phyloP scores from a whole-genome alignment of 1,284 basidiomycete genomes.

The Boletus smithii region DNA sequence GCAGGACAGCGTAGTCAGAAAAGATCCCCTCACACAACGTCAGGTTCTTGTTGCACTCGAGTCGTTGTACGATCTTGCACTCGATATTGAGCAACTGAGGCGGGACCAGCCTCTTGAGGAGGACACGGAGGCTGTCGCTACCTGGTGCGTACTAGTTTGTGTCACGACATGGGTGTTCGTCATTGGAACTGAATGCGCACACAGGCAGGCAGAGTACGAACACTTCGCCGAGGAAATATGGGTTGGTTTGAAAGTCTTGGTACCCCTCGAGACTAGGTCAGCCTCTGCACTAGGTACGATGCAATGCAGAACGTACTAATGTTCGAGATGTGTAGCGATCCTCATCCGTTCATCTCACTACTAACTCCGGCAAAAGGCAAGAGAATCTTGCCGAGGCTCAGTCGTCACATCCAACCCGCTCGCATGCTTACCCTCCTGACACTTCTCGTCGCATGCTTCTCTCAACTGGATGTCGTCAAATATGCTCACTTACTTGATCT shows the following conservation, averaged over 20 bases:
- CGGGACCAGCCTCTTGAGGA: constrained; percentile 71
- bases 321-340: constrained; percentile 52
- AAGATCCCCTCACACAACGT: constrained; percentile 74
- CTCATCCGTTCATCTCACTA: constrained; percentile 96
- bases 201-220: constrained; percentile 62
- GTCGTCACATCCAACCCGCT: constrained; percentile 79
- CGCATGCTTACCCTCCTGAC: constrained; percentile 87
- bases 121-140: constrained; percentile 48
- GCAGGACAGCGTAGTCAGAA: constrained; percentile 54
- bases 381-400: constrained; percentile 83
- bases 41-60: constrained; percentile 83
- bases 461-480: constrained; percentile 86
- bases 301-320: constrained; percentile 4
- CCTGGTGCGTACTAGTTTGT: constrained; percentile 49
- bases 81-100: constrained; percentile 84
- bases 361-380: constrained; percentile 91
- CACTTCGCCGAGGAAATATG: constrained; percentile 71
- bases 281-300: constrained; percentile 12
- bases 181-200: constrained; percentile 3
- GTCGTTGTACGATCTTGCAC: constrained; percentile 79
- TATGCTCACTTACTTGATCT: constrained; percentile 70
- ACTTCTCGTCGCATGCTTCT: constrained; percentile 91
- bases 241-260: constrained; percentile 81
- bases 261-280: constrained; percentile 87
- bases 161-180: not conserved